A percentile compares a stretch with the other conserved stretches of the same genome.
phyloP scores from a whole-genome alignment of 306 rosid species.

The Hippophae gyantsensis region DNA sequence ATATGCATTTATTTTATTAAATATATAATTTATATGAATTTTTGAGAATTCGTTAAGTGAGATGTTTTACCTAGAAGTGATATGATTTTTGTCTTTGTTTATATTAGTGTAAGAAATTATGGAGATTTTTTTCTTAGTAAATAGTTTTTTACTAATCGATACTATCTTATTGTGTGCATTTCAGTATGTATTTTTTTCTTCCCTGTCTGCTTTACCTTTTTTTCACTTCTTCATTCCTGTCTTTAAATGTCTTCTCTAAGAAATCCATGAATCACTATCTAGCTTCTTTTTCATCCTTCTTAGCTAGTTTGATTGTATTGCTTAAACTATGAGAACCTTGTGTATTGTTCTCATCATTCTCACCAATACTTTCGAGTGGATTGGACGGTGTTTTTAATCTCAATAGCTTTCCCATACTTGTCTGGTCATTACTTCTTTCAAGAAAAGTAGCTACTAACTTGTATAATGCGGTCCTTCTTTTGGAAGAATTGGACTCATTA shows the following conservation, averaged over 20 bases:
- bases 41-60: too few relatives aligned
- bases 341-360: conserved; percentile 78
- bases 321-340: conserved; percentile 33
- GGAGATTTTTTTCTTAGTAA: too few relatives aligned
- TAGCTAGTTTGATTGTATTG: conserved; percentile 59
- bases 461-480: conserved; percentile 43
- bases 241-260: conserved; percentile 77
- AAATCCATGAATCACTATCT: conserved; percentile 95
- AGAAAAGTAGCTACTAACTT: conserved; percentile 41
- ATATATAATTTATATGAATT: too few relatives aligned
- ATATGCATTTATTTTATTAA: too few relatives aligned
- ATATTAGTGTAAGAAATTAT: too few relatives aligned
- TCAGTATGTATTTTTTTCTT: too few relatives aligned
- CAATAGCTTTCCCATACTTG: conserved; percentile 31
- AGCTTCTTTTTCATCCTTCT: conserved; percentile 75
- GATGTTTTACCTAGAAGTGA: too few relatives aligned
- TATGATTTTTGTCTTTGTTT: too few relatives aligned
- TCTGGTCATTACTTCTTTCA: conserved; percentile 39
- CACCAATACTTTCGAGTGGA: conserved; percentile 39
- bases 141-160: too few relatives aligned
- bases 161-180: too few relatives aligned
- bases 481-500: conserved; percentile 45
- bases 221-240: conserved; percentile 79
- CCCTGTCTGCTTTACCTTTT: conserved; percentile 42
- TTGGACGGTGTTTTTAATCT: conserved; percentile 36